A percentile compares a stretch with the other conserved stretches of the same genome.
Evolutionary conservation across 1,284 basidiomycete genomes (phyloP).

Genomic region (Tylopilus orsonianus): DNA sequence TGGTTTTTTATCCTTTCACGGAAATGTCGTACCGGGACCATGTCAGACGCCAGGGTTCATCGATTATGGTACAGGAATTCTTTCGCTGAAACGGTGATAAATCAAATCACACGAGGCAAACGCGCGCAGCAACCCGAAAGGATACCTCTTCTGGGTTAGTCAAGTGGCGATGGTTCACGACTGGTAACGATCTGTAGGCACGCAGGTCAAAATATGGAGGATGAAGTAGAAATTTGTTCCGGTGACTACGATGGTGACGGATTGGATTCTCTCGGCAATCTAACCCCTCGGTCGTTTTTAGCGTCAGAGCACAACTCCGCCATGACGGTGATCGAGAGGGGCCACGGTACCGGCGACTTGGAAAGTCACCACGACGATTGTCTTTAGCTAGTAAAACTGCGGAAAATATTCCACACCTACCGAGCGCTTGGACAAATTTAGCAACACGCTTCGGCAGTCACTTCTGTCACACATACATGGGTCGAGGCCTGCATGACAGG

Average conservation of each 20-base stretch:
- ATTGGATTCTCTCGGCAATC: slow-evolving; percentile 14
- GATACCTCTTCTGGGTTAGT: background rate
- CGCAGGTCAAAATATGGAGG: slow-evolving; percentile 2
- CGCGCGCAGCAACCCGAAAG: slow-evolving; percentile 5
- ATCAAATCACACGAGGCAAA: slow-evolving; percentile 15
- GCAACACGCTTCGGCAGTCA: slow-evolving; percentile 8
- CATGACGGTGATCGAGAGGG: slow-evolving; percentile 13
- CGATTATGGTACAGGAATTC: background rate
- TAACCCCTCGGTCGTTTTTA: background rate
- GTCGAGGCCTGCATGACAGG: slow-evolving; percentile 7
- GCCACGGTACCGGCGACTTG: slow-evolving; percentile 20
- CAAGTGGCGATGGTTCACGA: background rate
- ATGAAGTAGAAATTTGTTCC: slow-evolving; percentile 7
- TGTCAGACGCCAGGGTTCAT: slow-evolving; percentile 4
- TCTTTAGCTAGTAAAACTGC: slow-evolving; percentile 6
- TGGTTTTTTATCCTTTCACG: slow-evolving; percentile 1
- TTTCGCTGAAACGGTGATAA: slow-evolving; percentile 1
- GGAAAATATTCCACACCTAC: background rate
- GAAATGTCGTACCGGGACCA: background rate
- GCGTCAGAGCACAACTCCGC: slow-evolving; percentile 8
- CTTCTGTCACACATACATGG: slow-evolving; percentile 7
- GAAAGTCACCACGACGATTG: slow-evolving; percentile 22
- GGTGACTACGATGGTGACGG: slow-evolving; percentile 9
- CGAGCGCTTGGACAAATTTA: slow-evolving; percentile 16
- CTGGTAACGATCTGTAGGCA: slow-evolving; percentile 4